These are phyloP conservation scores for Monilinia fructigena DNA, from an alignment of 2,329 filamentous ascomycete species.

Conservation along the genomic window DNA sequence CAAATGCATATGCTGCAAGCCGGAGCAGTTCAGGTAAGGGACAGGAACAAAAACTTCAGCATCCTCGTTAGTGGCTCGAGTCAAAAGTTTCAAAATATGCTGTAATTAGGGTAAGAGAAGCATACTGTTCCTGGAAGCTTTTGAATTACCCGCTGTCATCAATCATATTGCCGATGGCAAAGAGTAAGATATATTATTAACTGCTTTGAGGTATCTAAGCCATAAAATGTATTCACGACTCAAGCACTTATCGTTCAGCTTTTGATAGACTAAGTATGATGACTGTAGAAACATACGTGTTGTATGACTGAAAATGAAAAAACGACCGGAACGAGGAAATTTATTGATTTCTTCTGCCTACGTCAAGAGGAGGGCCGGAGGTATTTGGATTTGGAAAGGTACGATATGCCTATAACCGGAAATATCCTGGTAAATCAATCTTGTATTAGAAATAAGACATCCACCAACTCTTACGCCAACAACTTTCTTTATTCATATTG, in stretches of 20 bases:
- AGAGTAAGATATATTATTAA: too few species aligned
- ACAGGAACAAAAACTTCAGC: constrained; percentile 17
- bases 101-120: neutral
- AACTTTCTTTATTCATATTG: neutral
- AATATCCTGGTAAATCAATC: neutral
- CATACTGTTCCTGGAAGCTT: neutral
- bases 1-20: constrained; percentile 16
- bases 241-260: neutral
- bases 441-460: too few species aligned
- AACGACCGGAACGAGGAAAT: neutral
- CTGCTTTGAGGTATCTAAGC: too few species aligned
- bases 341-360: neutral
- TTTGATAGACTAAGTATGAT: neutral
- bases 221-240: too few species aligned
- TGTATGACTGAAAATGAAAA: neutral
- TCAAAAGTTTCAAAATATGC: neutral
- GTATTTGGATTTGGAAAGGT: neutral
- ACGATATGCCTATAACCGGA: neutral
- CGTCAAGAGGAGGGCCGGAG: neutral
- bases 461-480: neutral
- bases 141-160: neutral
- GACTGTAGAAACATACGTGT: too few species aligned
- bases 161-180: neutral
- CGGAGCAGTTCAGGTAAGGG: constrained; percentile 23
- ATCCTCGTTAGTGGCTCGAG: constrained; percentile 12